Evolutionary conservation across 306 rosid genomes (phyloP).

Genomic region (Trifolium fragiferum): DNA sequence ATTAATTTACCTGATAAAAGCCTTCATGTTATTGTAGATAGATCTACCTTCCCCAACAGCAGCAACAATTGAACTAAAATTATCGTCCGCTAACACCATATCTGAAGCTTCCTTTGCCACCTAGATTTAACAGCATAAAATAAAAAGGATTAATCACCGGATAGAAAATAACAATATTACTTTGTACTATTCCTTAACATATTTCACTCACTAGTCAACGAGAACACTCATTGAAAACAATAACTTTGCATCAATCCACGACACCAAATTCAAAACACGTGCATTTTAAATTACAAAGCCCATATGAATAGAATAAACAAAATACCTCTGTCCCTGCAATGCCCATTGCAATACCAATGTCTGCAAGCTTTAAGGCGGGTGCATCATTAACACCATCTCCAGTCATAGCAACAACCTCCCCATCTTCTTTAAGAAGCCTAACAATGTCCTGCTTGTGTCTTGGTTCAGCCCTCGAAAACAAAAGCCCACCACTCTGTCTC

Average conservation of each 20-base stretch:
- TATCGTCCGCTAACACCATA: conserved; percentile 97
- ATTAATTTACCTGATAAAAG: conserved; percentile 79
- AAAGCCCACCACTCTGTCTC: conserved; percentile 73
- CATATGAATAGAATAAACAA: conserved; percentile 6
- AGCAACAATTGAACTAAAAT: conserved; percentile 90
- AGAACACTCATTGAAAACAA: conserved; percentile 11
- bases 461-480: conserved; percentile 99
- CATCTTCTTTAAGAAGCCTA: conserved; percentile 84
- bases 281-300: conserved; percentile 12
- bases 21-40: conserved; percentile 92
- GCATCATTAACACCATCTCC: conserved; percentile 98
- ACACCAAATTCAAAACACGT: conserved; percentile 5
- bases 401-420: conserved; percentile 92
- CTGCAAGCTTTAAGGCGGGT: conserved; percentile 96
- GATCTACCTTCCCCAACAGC: conserved; percentile 98
- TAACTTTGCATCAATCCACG: conserved; percentile 11
- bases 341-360: conserved; percentile 98
- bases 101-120: conserved; percentile 98
- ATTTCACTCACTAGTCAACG: neutral
- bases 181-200: neutral
- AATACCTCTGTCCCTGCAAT: conserved; percentile 95
- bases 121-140: conserved; percentile 48
- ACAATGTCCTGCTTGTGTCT: conserved; percentile 94
- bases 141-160: conserved; percentile 7
- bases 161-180: conserved; percentile 12